Base-by-base conservation (phyloP, 2,329 filamentous ascomycete species). In the Beauveria scarabaeidicola region DNA sequence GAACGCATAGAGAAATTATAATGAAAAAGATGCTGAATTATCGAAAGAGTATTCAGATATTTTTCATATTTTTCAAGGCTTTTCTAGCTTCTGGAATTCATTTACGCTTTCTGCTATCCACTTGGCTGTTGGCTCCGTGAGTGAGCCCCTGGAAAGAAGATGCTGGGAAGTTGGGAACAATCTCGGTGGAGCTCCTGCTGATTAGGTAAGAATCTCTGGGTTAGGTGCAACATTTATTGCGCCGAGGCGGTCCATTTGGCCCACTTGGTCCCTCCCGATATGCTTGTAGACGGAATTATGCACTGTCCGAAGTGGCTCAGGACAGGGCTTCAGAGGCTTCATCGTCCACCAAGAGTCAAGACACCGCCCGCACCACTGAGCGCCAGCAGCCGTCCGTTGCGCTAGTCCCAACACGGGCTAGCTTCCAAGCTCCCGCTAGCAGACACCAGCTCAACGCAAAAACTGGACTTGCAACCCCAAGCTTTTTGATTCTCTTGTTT, bases 391-490 rank as follows among this genome's bases (percentile, higher is more conserved):
- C 60, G 60, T 56, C 55, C 55, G 56, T 43, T 17, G 23, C 11
- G 15, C 60, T 59, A 61, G 52, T 56, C 60, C 56, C 27, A 48
- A 57, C 5, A 3, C 13, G 38, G 60, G 5, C 32, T 61, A 61
- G 55, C 23, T 40, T n/a, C 21, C 38, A 61, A 61, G 51, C 52
- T 61, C 48, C 52, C 59, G 52, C 52, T 52, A 61, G 59, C 46
- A 36, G 40, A 61, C 21, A 53, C 19, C 56, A 61, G 56, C 60
- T 61, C 60, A 61, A 61, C 60, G 60, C 60, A 61, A 61, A 61
- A 61, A 59, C 38, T 61, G 52, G 60, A 55, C 60, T 54, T 48
- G 17, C 17, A 55, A 53, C 60, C 60, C 60, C 50, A 61, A 61
- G 51, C 43, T 52, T 59, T 61, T 59, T 59, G 56, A 55, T 48